phyloP scores from a whole-genome alignment of 441 rosid genomes.

The Arabidopsis lyrata region DNA sequence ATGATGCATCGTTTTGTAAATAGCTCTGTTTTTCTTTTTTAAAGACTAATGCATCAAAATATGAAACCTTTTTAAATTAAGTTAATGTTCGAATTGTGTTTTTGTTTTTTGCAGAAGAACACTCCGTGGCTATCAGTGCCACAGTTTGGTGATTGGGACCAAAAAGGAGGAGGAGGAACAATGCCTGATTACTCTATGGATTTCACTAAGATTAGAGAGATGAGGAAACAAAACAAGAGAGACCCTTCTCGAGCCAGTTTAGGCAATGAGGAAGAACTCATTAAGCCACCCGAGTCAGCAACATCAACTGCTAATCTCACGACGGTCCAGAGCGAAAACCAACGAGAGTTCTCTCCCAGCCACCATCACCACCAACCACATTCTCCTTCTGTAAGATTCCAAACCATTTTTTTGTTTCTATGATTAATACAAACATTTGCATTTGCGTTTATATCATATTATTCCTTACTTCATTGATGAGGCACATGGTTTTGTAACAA shows the following conservation, averaged over 20 bases:
- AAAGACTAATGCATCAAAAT: not conserved
- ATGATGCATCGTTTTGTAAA: slow-evolving; percentile 42
- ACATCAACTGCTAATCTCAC: slow-evolving; percentile 39
- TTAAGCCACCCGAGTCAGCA: slow-evolving; percentile 54
- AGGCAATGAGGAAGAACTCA: slow-evolving; percentile 85
- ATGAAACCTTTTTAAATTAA: not conserved
- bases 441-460: not conserved
- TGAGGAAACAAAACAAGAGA: slow-evolving; percentile 94
- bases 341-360: slow-evolving; percentile 29
- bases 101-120: slow-evolving; percentile 54
- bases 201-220: slow-evolving; percentile 93
- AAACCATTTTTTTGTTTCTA: not conserved
- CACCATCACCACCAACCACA: slow-evolving; percentile 53
- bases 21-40: slow-evolving; percentile 14
- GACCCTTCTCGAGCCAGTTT: slow-evolving; percentile 89
- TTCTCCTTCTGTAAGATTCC: slow-evolving; percentile 63
- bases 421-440: not conserved
- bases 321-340: slow-evolving; percentile 44
- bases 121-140: slow-evolving; percentile 94
- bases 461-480: not conserved
- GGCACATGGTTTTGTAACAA: not conserved
- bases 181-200: slow-evolving; percentile 90
- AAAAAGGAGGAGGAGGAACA: slow-evolving; percentile 78
- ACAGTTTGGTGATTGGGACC: slow-evolving; percentile 97
- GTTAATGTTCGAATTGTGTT: not conserved